A percentile compares a stretch with the other conserved stretches of the same genome.
These are phyloP conservation scores for Plasmodium gonderi DNA, from an alignment of 169 alveolate genomes.

Conservation along the genomic window DNA sequence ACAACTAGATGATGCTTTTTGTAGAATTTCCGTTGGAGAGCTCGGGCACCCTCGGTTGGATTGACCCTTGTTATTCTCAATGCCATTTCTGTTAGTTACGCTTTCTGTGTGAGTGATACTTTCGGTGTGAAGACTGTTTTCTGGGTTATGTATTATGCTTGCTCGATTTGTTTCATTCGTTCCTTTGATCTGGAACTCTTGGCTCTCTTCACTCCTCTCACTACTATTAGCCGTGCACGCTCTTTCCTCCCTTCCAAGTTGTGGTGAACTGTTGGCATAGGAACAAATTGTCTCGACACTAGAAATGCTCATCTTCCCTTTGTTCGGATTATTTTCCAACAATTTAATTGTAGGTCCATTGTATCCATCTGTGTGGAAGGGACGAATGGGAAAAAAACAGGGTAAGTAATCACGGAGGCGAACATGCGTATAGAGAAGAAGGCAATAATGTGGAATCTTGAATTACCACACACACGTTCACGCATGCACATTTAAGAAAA, in stretches of 20 bases:
- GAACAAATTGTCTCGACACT: constrained; percentile 52
- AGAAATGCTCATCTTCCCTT: constrained; percentile 28
- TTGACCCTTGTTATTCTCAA: background rate
- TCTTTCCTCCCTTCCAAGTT: background rate
- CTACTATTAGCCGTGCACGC: too few relatives aligned
- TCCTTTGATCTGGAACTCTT: background rate
- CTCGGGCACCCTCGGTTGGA: background rate
- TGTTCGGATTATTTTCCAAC: background rate
- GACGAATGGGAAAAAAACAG: background rate
- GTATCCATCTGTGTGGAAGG: constrained; percentile 9
- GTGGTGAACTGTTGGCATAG: background rate
- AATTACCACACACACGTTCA: too few relatives aligned
- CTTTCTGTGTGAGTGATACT: background rate
- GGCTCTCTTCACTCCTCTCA: background rate
- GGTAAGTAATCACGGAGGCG: background rate
- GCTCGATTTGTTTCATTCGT: background rate
- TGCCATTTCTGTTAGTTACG: background rate
- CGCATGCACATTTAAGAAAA: too few relatives aligned
- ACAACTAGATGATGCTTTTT: background rate
- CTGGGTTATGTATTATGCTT: too few relatives aligned
- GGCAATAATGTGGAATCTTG: too few relatives aligned
- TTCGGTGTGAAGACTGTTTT: too few relatives aligned
- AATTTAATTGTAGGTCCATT: background rate
- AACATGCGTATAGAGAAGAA: background rate
- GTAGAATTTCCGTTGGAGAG: background rate